Conservation (phyloP, 2,329 filamentous ascomycete species). For the Diaporthe sp. region DNA sequence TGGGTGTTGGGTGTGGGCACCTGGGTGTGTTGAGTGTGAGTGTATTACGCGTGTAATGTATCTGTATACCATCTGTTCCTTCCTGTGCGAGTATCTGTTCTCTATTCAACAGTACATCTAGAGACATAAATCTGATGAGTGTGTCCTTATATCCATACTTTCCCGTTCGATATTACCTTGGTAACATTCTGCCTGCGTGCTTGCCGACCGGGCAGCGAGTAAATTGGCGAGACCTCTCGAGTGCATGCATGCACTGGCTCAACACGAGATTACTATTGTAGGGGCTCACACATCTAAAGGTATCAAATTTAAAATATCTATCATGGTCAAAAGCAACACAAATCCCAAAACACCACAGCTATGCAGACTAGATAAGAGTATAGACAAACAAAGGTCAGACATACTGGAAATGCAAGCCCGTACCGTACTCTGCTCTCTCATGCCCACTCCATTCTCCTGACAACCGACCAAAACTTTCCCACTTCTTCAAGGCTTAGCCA, state of each 20-base stretch:
- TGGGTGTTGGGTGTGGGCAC: neutral
- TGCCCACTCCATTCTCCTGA: neutral
- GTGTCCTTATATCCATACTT: neutral
- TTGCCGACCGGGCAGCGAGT: neutral
- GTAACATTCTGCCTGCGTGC: neutral
- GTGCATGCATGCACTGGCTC: neutral
- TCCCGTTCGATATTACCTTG: neutral
- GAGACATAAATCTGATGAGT: neutral
- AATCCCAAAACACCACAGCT: conserved; percentile 5
- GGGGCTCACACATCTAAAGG: neutral
- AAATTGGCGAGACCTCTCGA: neutral
- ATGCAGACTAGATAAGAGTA: neutral
- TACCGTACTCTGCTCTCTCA: neutral
- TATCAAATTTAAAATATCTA: conserved; percentile 4
- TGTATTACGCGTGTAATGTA: neutral
- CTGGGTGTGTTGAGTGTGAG: no score
- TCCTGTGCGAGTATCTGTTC: neutral
- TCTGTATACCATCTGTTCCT: neutral
- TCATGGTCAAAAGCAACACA: neutral
- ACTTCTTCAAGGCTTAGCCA: conserved; percentile 62
- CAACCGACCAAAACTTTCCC: neutral
- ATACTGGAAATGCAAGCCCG: neutral
- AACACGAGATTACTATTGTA: neutral
- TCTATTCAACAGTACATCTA: no score
- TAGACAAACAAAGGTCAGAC: neutral